phyloP scores from a whole-genome alignment of 768 basidiomycete species.

The Sistotremastrum suecicum region DNA sequence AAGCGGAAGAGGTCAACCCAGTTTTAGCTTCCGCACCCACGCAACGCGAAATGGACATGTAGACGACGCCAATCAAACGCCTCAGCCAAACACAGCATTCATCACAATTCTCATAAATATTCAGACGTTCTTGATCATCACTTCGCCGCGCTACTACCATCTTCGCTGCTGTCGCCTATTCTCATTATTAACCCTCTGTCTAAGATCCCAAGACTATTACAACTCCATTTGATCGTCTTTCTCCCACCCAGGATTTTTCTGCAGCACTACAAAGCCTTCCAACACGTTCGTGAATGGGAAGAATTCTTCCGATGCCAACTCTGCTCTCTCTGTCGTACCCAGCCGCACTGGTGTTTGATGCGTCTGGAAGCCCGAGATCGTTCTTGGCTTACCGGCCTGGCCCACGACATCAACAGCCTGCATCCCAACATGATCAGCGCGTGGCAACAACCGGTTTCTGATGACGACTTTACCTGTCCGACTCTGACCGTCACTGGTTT shows the following conservation, averaged over 20 bases:
- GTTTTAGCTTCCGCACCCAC: too few species aligned
- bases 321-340: conserved; percentile 87
- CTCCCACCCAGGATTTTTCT: conserved; percentile 87
- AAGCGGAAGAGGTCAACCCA: too few species aligned
- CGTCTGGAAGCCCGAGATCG: conserved; percentile 97
- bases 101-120: too few species aligned
- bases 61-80: too few species aligned
- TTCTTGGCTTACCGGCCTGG: conserved; percentile 92
- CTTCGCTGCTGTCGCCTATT: too few species aligned
- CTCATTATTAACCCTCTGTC: too few species aligned
- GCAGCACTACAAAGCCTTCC: conserved; percentile 84
- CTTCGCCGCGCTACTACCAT: too few species aligned
- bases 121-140: too few species aligned
- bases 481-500: conserved; percentile 89
- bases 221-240: conserved; percentile 76
- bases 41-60: too few species aligned
- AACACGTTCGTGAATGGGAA: conserved; percentile 83
- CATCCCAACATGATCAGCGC: conserved; percentile 1
- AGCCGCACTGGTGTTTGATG: conserved; percentile 93
- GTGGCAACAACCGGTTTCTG: not conserved
- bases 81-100: too few species aligned
- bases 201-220: conserved; percentile 18
- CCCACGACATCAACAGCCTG: conserved; percentile 96
- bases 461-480: conserved; percentile 47
- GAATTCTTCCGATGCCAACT: conserved; percentile 93